phyloP scores from a whole-genome alignment of 441 rosid species.

The Brassica balearica region DNA sequence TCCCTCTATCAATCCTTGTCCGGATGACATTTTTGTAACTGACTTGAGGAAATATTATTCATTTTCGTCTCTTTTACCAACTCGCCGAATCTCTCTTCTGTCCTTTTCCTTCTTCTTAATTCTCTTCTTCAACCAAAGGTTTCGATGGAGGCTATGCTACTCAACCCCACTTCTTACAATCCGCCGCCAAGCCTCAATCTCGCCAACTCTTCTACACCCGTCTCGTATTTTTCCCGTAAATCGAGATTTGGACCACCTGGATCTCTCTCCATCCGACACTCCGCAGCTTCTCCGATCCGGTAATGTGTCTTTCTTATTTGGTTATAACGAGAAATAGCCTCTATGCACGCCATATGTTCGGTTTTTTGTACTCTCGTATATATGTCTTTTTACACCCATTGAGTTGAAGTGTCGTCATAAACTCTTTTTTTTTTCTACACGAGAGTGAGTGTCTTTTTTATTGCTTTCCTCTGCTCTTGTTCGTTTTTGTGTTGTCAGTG shows the following conservation, averaged over 20 bases:
- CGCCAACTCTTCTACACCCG: conserved; percentile 29
- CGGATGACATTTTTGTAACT: conserved; percentile 6
- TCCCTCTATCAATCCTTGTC: conserved; percentile 8
- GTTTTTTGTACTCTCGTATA: not conserved
- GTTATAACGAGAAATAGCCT: not conserved
- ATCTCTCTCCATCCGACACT: conserved; percentile 35
- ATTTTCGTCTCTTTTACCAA: not conserved
- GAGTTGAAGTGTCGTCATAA: conserved; percentile 15
- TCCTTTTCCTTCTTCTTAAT: conserved; percentile 24
- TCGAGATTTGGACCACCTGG: conserved; percentile 27
- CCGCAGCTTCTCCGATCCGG: conserved; percentile 41
- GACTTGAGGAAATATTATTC: not conserved
- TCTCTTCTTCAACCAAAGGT: not conserved
- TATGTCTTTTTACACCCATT: not conserved
- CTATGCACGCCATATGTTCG: conserved; percentile 17
- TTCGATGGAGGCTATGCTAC: conserved; percentile 46
- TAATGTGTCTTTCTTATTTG: not conserved
- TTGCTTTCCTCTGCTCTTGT: conserved; percentile 13
- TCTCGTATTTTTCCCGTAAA: conserved; percentile 29
- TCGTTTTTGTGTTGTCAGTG: conserved; percentile 27
- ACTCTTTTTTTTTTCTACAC: not conserved
- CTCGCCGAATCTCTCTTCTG: conserved; percentile 35
- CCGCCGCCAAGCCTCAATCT: conserved; percentile 7
- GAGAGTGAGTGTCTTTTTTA: conserved; percentile 13
- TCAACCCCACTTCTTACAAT: conserved; percentile 27